Base-by-base conservation (phyloP, 2,329 filamentous ascomycete genomes). In the Metarhizium robertsii region DNA sequence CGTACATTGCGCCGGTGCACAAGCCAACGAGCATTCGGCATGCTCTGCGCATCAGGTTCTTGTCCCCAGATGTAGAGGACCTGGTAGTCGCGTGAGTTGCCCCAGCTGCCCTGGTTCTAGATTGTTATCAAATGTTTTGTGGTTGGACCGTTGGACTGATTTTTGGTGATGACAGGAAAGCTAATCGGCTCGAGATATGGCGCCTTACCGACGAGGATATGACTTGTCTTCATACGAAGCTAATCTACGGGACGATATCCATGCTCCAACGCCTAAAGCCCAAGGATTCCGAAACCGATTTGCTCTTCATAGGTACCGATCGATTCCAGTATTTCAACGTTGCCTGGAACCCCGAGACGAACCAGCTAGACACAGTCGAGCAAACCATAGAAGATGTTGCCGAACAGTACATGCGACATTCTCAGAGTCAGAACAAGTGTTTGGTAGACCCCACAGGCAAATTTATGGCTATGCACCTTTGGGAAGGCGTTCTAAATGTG, bases 1-100 rank as follows among this genome's bases (percentile, higher is more conserved):
- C 94, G 53, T 99, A 97, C 71, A 78, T 99, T 65, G 91, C 90
- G 59, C 92, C 94, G 43, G 94, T 99, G 56, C 94, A 99, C 71
- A 82, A 86, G 64, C 88, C 94, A 29, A 96, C 90, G 69, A 95
- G 90, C 75, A 85, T 96, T 60, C 85, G 92, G 55, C 88, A 96
- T 80, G 92, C 92, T 14, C 71, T 97, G 61, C 89, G 87, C 67
- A 79, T 92, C 58, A 85, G 84, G 63, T 86, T 97, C 64, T 76
- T 95, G 53, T 80, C 82, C 47, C 74, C 83, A 4, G 83, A 88
- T 52, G 83, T 91, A 58, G 88, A 95, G 64, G 91, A 89, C 64
- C 77, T 99, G 59, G 84, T 96, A 53, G 78, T 96, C 65, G 90
- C 91, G 92, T 96, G 80, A 73, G 90, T 59, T 40, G 43, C 25